phyloP scores from a whole-genome alignment of 1,139 yeast genomes.

The Arxiozyma heterogenica region DNA sequence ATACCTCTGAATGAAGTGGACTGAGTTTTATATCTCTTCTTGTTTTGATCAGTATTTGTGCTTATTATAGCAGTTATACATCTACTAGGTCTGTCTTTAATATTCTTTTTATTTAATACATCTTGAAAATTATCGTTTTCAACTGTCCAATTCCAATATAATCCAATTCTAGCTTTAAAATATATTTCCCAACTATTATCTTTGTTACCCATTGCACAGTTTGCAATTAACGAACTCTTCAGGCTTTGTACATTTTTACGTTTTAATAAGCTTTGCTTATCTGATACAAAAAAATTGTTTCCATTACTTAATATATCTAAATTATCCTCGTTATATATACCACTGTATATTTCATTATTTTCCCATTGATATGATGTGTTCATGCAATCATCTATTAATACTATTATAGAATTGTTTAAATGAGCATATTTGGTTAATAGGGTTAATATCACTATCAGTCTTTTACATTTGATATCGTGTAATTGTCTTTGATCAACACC shows the following conservation, averaged over 20 bases:
- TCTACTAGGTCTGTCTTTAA: neutral
- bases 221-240: constrained; percentile 27
- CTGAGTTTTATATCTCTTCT: neutral
- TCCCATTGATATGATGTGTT: constrained; percentile 24
- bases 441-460: constrained; percentile 21
- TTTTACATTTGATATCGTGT: constrained; percentile 24
- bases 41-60: neutral
- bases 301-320: constrained; percentile 15
- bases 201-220: constrained; percentile 25
- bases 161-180: constrained; percentile 21
- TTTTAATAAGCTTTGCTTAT: neutral
- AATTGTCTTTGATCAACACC: constrained; percentile 5
- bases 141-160: constrained; percentile 25
- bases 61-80: constrained; percentile 3
- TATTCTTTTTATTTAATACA: neutral
- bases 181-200: constrained; percentile 29
- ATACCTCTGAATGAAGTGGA: neutral
- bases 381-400: constrained; percentile 27
- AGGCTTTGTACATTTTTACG: constrained; percentile 22
- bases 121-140: neutral
- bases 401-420: constrained; percentile 15
- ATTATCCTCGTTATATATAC: constrained; percentile 11
- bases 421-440: constrained; percentile 25
- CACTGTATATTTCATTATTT: constrained; percentile 3
- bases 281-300: constrained; percentile 19